phyloP scores from a whole-genome alignment of 306 rosid species.

The Prunus salicina region DNA sequence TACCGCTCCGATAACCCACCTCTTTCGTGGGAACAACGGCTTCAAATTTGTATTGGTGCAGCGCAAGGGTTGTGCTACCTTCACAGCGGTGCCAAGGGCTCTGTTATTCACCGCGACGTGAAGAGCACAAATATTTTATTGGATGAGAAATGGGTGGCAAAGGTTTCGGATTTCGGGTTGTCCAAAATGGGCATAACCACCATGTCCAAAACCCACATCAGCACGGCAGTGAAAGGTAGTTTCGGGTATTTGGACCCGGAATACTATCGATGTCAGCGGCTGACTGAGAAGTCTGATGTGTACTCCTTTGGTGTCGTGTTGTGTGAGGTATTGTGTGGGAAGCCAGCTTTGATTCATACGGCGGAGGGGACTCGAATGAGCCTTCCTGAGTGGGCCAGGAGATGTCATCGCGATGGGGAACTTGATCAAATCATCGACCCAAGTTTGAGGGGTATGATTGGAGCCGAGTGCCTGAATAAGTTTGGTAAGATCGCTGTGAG shows the following conservation, averaged over 20 bases:
- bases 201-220: conserved; percentile 26
- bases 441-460: conserved; percentile 13
- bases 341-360: conserved; percentile 33
- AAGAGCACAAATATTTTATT: conserved; percentile 32
- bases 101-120: conserved; percentile 36
- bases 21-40: conserved; percentile 27
- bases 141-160: conserved; percentile 38
- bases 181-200: conserved; percentile 25
- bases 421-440: conserved; percentile 17
- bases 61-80: conserved; percentile 33
- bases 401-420: background rate
- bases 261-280: conserved; percentile 22
- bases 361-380: conserved; percentile 7
- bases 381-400: conserved; percentile 39
- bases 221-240: conserved; percentile 42
- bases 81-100: conserved; percentile 1
- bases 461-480: background rate
- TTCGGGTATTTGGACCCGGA: conserved; percentile 49
- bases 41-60: conserved; percentile 24
- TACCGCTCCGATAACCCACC: conserved; percentile 11
- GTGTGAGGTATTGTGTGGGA: conserved; percentile 25
- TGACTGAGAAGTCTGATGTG: conserved; percentile 43
- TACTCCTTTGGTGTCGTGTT: conserved; percentile 44
- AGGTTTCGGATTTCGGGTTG: conserved; percentile 46
- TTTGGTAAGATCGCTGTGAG: conserved; percentile 3